Evolutionary conservation across 768 basidiomycete species (phyloP).

Genomic region (Strobilomyces dryophilus): DNA sequence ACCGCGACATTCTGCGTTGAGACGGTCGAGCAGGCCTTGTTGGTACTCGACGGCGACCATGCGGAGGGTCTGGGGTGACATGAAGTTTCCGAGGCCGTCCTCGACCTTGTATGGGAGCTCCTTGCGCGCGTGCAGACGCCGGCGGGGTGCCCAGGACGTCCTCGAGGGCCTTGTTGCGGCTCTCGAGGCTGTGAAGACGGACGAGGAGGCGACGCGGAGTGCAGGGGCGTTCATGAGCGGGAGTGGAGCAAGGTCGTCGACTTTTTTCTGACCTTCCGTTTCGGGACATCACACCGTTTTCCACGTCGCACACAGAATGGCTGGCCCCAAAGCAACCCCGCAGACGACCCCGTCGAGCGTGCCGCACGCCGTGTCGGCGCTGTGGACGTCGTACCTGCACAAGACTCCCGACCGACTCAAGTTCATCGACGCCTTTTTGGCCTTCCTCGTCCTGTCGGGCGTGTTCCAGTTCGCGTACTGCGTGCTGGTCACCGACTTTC

Average conservation of each 20-base stretch:
- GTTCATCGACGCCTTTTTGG: conserved; percentile 89
- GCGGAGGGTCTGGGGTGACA: conserved; percentile 68
- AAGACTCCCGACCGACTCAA: conserved; percentile 83
- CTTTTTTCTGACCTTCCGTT: conserved; percentile 11
- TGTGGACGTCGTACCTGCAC: conserved; percentile 75
- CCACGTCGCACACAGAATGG: conserved; percentile 33
- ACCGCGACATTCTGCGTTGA: conserved; percentile 78
- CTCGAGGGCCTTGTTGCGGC: conserved; percentile 2
- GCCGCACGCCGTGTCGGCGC: conserved; percentile 42
- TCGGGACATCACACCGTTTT: not conserved
- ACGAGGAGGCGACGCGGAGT: conserved; percentile 22
- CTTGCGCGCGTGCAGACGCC: conserved; percentile 47
- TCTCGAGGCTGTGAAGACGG: conserved; percentile 13
- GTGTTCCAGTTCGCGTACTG: conserved; percentile 90
- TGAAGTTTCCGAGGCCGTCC: conserved; percentile 72
- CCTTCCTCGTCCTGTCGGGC: conserved; percentile 90
- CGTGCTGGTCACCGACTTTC: conserved; percentile 85
- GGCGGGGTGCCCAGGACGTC: conserved; percentile 24
- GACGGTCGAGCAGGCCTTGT: conserved; percentile 70
- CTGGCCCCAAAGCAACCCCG: conserved; percentile 31
- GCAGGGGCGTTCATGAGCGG: conserved; percentile 21
- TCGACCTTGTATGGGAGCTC: conserved; percentile 63
- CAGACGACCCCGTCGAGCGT: conserved; percentile 13
- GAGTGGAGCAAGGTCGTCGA: not conserved
- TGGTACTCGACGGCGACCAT: conserved; percentile 81